Conservation (phyloP, 352 stramenopile genomes). For the Pythium sp. region DNA sequence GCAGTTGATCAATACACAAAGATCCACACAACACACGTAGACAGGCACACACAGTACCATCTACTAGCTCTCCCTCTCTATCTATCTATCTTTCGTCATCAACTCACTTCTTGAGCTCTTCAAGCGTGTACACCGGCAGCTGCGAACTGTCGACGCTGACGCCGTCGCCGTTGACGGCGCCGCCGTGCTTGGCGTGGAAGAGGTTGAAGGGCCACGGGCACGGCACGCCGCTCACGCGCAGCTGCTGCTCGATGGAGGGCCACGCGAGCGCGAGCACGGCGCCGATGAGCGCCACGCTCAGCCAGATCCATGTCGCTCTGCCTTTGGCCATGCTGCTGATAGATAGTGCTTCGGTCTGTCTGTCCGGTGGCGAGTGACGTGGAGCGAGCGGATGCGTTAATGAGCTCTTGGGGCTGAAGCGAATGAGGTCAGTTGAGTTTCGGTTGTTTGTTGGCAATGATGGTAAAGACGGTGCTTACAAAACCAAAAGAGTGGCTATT, state of each 20-base stretch:
- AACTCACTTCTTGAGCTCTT: conserved; percentile 56
- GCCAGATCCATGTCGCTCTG: conserved; percentile 35
- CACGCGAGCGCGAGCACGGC: conserved; percentile 60
- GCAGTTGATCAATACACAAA: background rate
- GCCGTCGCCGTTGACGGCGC: conserved; percentile 12
- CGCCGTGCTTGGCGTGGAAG: conserved; percentile 27
- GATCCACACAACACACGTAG: background rate
- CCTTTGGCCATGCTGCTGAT: conserved; percentile 23
- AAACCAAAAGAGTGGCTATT: too few species aligned
- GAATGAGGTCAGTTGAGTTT: background rate
- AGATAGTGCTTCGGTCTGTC: background rate
- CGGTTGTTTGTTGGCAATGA: background rate
- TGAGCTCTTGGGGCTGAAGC: background rate
- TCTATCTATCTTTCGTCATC: conserved; percentile 1
- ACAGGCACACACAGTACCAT: background rate
- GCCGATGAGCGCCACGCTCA: conserved; percentile 49
- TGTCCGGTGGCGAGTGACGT: background rate
- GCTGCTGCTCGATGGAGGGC: conserved; percentile 71
- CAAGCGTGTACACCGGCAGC: conserved; percentile 52
- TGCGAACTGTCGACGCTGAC: conserved; percentile 23
- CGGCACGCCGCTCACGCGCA: conserved; percentile 41
- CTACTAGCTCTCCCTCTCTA: background rate
- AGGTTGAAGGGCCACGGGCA: conserved; percentile 72
- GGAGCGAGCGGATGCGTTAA: background rate
- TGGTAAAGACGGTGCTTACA: background rate